Evolutionary conservation across 495 filamentous ascomycete species (phyloP).

Genomic region (Hypoxylon intermedium): DNA sequence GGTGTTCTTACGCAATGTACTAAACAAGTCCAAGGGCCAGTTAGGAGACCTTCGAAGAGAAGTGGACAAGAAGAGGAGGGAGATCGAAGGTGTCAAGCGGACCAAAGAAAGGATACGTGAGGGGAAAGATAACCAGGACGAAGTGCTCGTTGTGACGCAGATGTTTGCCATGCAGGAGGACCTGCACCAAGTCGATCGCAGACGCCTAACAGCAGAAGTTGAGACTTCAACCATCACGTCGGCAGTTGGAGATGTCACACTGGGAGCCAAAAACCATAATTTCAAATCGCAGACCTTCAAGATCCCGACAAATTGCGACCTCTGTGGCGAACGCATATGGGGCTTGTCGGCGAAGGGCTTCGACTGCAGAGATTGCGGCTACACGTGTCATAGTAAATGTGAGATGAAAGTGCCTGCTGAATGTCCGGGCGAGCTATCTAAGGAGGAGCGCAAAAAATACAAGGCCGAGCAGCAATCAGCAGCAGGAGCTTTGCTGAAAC

Average conservation of each 20-base stretch:
- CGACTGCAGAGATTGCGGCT: constrained; percentile 93
- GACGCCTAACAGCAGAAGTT: constrained; percentile 84
- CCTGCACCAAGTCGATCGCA: constrained; percentile 84
- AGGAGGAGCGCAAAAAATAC: constrained; percentile 92
- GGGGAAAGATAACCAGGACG: constrained; percentile 83
- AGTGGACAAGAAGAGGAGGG: constrained; percentile 79
- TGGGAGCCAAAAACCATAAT: constrained; percentile 91
- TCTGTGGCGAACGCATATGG: constrained; percentile 96
- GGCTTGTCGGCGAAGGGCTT: constrained; percentile 94
- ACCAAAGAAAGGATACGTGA: constrained; percentile 76
- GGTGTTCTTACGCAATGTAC: constrained; percentile 86
- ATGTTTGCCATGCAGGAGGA: constrained; percentile 83
- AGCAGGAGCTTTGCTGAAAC: constrained; percentile 65
- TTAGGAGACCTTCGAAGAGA: constrained; percentile 79
- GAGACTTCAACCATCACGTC: constrained; percentile 88
- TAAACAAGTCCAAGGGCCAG: constrained; percentile 86
- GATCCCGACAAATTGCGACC: constrained; percentile 96
- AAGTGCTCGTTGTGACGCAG: constrained; percentile 76
- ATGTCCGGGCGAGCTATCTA: constrained; percentile 90
- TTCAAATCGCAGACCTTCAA: constrained; percentile 98
- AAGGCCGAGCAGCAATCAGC: constrained; percentile 82
- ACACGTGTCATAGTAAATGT: constrained; percentile 97
- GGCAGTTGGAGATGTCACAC: constrained; percentile 86
- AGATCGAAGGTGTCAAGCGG: constrained; percentile 77
- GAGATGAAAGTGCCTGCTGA: constrained; percentile 97